Conservation (phyloP, 2,329 filamentous ascomycete genomes). For the Penicillium nordicum region DNA sequence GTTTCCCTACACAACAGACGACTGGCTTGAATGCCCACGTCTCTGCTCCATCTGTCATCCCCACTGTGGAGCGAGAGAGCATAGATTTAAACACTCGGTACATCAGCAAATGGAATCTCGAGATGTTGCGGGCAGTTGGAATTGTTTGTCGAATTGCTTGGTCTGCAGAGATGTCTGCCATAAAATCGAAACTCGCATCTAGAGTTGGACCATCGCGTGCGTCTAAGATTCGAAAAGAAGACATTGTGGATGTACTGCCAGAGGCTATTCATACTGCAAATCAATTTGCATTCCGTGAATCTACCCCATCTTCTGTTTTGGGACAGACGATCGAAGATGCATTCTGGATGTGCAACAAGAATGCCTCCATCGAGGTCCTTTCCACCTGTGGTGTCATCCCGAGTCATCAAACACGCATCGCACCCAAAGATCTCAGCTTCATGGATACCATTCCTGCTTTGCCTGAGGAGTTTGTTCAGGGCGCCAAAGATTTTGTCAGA, state of each 20-base stretch:
- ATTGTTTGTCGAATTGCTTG: constrained; percentile 88
- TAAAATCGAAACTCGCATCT: constrained; percentile 59
- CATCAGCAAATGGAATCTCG: constrained; percentile 92
- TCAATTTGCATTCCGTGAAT: constrained; percentile 84
- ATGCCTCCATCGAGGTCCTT: constrained; percentile 78
- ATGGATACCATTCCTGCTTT: constrained; percentile 85
- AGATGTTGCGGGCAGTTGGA: constrained; percentile 85
- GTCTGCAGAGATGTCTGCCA: constrained; percentile 75
- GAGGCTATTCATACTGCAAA: constrained; percentile 79
- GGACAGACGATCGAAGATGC: constrained; percentile 87
- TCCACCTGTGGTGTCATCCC: constrained; percentile 83
- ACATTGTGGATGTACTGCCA: constrained; percentile 66
- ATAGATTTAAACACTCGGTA: constrained; percentile 95
- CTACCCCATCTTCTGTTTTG: constrained; percentile 80
- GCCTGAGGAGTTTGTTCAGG: constrained; percentile 68
- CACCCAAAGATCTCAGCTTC: constrained; percentile 68
- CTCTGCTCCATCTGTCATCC: constrained; percentile 92
- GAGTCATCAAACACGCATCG: constrained; percentile 78
- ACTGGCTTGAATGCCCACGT: constrained; percentile 92
- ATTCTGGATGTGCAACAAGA: constrained; percentile 89
- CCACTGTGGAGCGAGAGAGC: constrained; percentile 92
- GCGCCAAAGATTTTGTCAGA: constrained; percentile 67
- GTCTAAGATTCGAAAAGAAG: constrained; percentile 58
- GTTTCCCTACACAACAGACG: constrained; percentile 95
- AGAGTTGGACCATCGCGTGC: constrained; percentile 27